These are phyloP conservation scores for Nitzschia palea DNA, from an alignment of 108 stramenopile species.

Conservation along the genomic window DNA sequence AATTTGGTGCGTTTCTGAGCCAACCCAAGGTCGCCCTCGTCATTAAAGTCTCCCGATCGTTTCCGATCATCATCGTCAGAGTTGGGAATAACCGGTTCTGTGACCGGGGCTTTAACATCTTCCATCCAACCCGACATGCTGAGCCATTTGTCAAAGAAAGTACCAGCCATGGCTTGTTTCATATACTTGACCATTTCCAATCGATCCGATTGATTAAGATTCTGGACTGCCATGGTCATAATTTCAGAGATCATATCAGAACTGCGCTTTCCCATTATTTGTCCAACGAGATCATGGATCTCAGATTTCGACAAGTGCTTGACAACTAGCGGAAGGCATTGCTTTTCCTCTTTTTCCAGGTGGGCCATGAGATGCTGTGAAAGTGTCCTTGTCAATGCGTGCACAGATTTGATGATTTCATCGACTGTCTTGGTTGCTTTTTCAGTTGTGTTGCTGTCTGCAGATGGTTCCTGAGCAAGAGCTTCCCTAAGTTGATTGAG, in stretches of 20 bases:
- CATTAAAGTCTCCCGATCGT: too few relatives aligned
- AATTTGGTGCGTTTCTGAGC: background rate
- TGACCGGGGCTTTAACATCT: slow-evolving; percentile 2
- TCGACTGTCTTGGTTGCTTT: slow-evolving; percentile 25
- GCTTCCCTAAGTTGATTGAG: slow-evolving; percentile 55
- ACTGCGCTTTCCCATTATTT: slow-evolving; percentile 88
- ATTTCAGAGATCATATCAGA: slow-evolving; percentile 86
- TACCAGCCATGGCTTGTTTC: slow-evolving; percentile 90
- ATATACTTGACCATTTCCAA: slow-evolving; percentile 87
- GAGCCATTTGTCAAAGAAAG: slow-evolving; percentile 91
- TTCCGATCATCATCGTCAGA: background rate
- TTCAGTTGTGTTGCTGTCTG: slow-evolving; percentile 7
- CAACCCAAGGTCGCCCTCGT: too few relatives aligned
- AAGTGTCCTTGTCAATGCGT: slow-evolving; percentile 52
- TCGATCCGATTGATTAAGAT: slow-evolving; percentile 68
- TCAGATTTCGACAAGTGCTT: slow-evolving; percentile 80
- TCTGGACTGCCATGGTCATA: slow-evolving; percentile 91
- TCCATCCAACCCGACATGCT: slow-evolving; percentile 78
- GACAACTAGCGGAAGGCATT: slow-evolving; percentile 85
- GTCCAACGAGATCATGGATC: slow-evolving; percentile 84
- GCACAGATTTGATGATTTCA: slow-evolving; percentile 46
- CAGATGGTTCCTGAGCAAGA: slow-evolving; percentile 20
- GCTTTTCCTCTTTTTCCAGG: slow-evolving; percentile 87
- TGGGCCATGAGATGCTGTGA: slow-evolving; percentile 74
- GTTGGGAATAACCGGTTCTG: slow-evolving; percentile 4